A percentile compares a stretch with the other conserved stretches of the same genome.
Evolutionary conservation across 208 protist genomes (phyloP).

Genomic region (Vickermania ingenoplastis): DNA sequence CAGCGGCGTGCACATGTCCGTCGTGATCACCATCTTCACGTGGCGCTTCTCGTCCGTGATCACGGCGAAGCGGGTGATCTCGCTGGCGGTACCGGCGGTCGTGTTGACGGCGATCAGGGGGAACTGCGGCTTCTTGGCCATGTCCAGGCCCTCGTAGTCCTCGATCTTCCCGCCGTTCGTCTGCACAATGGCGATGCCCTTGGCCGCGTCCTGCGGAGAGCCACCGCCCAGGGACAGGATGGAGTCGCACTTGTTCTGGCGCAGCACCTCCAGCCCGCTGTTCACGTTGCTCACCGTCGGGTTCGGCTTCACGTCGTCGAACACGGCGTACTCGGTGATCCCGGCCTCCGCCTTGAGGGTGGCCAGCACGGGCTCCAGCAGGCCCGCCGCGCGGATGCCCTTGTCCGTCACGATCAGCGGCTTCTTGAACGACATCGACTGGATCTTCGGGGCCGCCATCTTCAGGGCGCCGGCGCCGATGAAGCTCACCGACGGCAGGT

Average conservation of each 20-base stretch:
- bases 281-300: conserved; percentile 53
- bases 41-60: conserved; percentile 68
- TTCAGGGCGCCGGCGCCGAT: conserved; percentile 46
- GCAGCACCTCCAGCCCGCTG: conserved; percentile 33
- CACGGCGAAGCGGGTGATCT: conserved; percentile 86
- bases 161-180: conserved; percentile 57
- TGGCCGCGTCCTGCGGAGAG: conserved; percentile 79
- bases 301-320: conserved; percentile 56
- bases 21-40: conserved; percentile 63
- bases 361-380: conserved; percentile 37
- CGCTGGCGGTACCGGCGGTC: conserved; percentile 82
- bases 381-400: conserved; percentile 38
- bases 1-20: conserved; percentile 44
- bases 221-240: conserved; percentile 82
- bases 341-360: conserved; percentile 46
- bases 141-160: conserved; percentile 49
- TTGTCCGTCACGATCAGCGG: conserved; percentile 64
- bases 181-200: conserved; percentile 71
- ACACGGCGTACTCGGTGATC: conserved; percentile 33
- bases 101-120: conserved; percentile 77
- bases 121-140: conserved; percentile 34
- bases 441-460: conserved; percentile 42
- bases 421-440: conserved; percentile 43
- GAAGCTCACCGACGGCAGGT: conserved; percentile 46
- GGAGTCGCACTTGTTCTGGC: conserved; percentile 36